Conservation (phyloP, 108 stramenopile species). For the Skeletonema tropicum region DNA sequence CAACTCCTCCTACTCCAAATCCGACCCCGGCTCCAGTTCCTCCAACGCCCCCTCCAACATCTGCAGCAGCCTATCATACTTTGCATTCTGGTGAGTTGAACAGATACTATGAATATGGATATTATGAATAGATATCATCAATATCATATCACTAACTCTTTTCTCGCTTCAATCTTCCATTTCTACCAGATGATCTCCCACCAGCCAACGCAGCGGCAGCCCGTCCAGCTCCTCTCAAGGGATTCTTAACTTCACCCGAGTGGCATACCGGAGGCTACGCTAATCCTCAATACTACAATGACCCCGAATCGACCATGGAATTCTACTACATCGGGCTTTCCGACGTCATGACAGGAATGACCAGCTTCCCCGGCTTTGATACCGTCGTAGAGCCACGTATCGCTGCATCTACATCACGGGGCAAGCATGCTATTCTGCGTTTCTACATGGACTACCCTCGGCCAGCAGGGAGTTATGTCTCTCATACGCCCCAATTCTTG, state of each 20-base stretch:
- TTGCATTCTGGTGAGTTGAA: not conserved
- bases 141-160: no score
- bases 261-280: not conserved
- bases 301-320: not conserved
- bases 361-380: not conserved
- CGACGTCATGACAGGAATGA: not conserved
- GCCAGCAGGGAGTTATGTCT: not conserved
- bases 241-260: not conserved
- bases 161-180: not conserved
- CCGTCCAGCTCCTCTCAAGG: not conserved
- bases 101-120: no score
- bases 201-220: not conserved
- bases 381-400: not conserved
- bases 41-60: no score
- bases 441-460: not conserved
- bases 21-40: no score
- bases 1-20: no score
- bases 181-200: not conserved
- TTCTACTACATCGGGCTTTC: not conserved
- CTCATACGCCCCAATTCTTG: not conserved
- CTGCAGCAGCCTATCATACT: not conserved
- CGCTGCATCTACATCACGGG: not conserved
- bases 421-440: not conserved
- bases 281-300: not conserved
- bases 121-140: no score